Conservation (phyloP, 1,284 basidiomycete species). For the Peniophora sp. region DNA sequence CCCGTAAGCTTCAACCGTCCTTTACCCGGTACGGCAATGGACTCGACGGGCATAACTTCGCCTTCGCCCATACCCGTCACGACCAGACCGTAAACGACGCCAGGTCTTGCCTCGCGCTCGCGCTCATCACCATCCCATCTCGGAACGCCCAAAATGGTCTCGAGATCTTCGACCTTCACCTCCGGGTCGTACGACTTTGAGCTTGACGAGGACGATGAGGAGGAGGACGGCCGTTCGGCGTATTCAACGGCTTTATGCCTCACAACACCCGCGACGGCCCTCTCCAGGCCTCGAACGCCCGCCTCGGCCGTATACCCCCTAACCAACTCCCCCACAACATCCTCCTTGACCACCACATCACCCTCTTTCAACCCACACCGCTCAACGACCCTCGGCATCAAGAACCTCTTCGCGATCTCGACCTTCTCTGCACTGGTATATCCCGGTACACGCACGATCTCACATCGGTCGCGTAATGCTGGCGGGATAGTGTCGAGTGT, state of each 20-base stretch:
- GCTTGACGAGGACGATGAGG: constrained; percentile 2
- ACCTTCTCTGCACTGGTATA: constrained; percentile 91
- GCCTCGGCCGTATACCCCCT: constrained; percentile 76
- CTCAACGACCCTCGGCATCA: constrained; percentile 77
- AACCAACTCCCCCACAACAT: constrained; percentile 63
- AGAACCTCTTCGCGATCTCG: constrained; percentile 79
- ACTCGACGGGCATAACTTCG: constrained; percentile 80
- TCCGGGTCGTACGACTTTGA: constrained; percentile 52
- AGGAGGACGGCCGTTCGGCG: constrained; percentile 40
- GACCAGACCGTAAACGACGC: constrained; percentile 81
- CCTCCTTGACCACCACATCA: constrained; percentile 40
- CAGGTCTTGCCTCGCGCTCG: constrained; percentile 60
- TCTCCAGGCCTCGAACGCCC: constrained; percentile 86
- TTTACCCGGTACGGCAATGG: constrained; percentile 61
- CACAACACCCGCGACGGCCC: constrained; percentile 80
- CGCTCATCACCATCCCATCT: constrained; percentile 77
- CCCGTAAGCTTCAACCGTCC: constrained; percentile 75
- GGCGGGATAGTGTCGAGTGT: constrained; percentile 82
- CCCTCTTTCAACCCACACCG: constrained; percentile 56
- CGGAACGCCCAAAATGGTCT: constrained; percentile 77
- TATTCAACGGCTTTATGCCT: constrained; percentile 87
- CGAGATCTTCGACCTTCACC: constrained; percentile 70
- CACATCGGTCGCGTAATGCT: constrained; percentile 72
- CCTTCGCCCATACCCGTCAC: constrained; percentile 87
- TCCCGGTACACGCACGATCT: constrained; percentile 53